Percentiles rank a stretch among this genome's conserved stretches.
These are phyloP conservation scores for Boletus hoseneyae DNA, from an alignment of 1,284 basidiomycete species.

Conservation along the genomic window DNA sequence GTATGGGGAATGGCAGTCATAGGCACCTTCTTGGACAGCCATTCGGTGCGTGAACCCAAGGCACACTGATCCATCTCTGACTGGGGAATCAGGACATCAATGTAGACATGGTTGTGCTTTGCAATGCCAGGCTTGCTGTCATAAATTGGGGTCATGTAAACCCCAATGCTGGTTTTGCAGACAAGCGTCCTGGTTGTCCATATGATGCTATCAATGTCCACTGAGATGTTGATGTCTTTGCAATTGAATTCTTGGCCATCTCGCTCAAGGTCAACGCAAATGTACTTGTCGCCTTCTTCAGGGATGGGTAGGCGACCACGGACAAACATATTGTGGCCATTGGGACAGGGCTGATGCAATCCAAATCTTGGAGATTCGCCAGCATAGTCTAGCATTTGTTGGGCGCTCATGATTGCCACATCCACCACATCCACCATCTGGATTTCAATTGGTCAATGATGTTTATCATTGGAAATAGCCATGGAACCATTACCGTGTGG, in stretches of 20 bases:
- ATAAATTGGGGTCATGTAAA: constrained; percentile 6
- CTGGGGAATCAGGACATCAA: constrained; percentile 13
- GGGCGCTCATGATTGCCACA: constrained; percentile 1
- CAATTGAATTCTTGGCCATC: not conserved
- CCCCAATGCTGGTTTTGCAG: constrained; percentile 2
- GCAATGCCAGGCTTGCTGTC: constrained; percentile 2
- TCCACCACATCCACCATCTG: too few species aligned
- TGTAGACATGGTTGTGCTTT: constrained; percentile 14
- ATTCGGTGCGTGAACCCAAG: too few species aligned
- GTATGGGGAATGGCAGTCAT: too few species aligned
- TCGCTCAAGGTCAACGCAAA: constrained; percentile 7
- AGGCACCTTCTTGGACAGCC: too few species aligned
- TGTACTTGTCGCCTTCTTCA: not conserved
- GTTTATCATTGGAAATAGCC: too few species aligned
- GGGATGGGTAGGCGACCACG: not conserved
- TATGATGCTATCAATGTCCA: constrained; percentile 20
- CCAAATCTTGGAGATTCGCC: not conserved
- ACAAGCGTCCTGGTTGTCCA: constrained; percentile 9
- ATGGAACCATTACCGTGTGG: too few species aligned
- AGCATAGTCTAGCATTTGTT: constrained; percentile 10
- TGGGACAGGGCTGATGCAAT: not conserved
- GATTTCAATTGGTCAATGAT: too few species aligned
- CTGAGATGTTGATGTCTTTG: constrained; percentile 1
- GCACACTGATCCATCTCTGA: not conserved
- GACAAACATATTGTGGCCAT: too few species aligned